Conservation (phyloP, 2,329 filamentous ascomycete genomes). For the Falciphora oryzae region DNA sequence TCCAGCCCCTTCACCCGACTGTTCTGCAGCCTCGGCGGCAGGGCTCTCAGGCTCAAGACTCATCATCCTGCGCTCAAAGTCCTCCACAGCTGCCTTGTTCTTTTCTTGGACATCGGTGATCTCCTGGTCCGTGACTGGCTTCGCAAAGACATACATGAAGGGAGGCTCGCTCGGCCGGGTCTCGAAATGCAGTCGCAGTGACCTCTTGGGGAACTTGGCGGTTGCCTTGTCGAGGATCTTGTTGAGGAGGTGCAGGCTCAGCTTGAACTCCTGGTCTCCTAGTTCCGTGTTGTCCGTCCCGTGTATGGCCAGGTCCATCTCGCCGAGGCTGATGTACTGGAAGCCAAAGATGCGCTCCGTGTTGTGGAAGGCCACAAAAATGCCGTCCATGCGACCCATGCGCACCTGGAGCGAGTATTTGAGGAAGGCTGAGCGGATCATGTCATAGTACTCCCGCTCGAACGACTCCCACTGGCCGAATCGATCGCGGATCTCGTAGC, state of each 20-base stretch:
- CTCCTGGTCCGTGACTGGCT: slow-evolving; percentile 69
- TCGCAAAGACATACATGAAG: slow-evolving; percentile 84
- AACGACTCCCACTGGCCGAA: slow-evolving; percentile 84
- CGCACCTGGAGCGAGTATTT: slow-evolving; percentile 97
- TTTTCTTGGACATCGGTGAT: slow-evolving; percentile 69
- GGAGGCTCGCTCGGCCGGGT: slow-evolving; percentile 55
- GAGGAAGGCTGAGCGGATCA: slow-evolving; percentile 89
- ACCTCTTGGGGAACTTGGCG: slow-evolving; percentile 65
- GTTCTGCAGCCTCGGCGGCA: slow-evolving; percentile 20
- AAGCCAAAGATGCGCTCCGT: slow-evolving; percentile 94
- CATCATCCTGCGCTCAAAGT: slow-evolving; percentile 60
- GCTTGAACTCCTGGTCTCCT: slow-evolving; percentile 79
- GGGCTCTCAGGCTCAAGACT: slow-evolving; percentile 33
- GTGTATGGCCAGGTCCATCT: slow-evolving; percentile 90
- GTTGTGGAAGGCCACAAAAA: slow-evolving; percentile 96
- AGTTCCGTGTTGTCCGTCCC: slow-evolving; percentile 59
- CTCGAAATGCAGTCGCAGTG: slow-evolving; percentile 77
- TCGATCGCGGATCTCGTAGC: slow-evolving; percentile 77
- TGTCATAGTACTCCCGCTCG: slow-evolving; percentile 93
- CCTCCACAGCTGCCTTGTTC: slow-evolving; percentile 58
- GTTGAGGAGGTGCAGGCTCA: slow-evolving; percentile 75
- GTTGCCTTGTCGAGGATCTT: slow-evolving; percentile 72
- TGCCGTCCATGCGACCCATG: slow-evolving; percentile 97
- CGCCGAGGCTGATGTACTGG: slow-evolving; percentile 79
- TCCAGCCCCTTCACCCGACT: slow-evolving; percentile 18